Evolutionary conservation across 2,329 filamentous ascomycete species (phyloP), one percentile per base, ranked within the genome.

Genomic region (Biscogniauxia sp.): DNA sequence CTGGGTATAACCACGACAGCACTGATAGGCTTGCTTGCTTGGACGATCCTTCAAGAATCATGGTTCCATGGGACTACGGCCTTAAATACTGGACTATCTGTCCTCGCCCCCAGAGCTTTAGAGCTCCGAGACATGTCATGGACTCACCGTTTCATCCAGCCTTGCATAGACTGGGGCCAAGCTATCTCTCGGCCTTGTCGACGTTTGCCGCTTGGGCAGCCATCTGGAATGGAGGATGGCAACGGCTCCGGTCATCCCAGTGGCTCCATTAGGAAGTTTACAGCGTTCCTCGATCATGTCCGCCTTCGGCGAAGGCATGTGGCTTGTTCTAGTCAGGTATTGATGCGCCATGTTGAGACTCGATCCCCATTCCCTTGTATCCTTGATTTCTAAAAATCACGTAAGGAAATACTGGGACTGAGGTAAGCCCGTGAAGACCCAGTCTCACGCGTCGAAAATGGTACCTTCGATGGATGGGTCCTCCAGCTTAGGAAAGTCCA

Each of bases 91-190:
- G 17, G 17, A 45, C 37, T n/a, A n/a, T 45, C 37, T 45, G 13
- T 6, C 17, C 37, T 45, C 17, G 17, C 2, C 37, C 37, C 37
- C 37, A 45, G 37, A 45, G 15, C 37, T 45, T 45, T n/a, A 45
- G 37, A 45, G 37, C 37, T 45, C 37, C 37, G 17, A 45, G 37
- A 45, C 37, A 45, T 45, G 17, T 45, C 17, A 45, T 45, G 15
- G 37, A 45, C 51, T 19, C 51, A 15, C 20, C 20, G 52, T 53
- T 53, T 15, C 20, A 53, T 26, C 23, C 19, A 53, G 52, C 52
- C 52, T 53, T 53, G 52, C 52, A 53, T 53, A 28, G 52, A 17
- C 23, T 11, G 52, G 25, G 32, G 52, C 52, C 52, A 53, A 53
- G 52, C 23, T 4, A 53, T n/a, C 23, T 13, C 52, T 13, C 52